Conservation (phyloP, 2,329 filamentous ascomycete genomes). For the Verticillium klebahnii region DNA sequence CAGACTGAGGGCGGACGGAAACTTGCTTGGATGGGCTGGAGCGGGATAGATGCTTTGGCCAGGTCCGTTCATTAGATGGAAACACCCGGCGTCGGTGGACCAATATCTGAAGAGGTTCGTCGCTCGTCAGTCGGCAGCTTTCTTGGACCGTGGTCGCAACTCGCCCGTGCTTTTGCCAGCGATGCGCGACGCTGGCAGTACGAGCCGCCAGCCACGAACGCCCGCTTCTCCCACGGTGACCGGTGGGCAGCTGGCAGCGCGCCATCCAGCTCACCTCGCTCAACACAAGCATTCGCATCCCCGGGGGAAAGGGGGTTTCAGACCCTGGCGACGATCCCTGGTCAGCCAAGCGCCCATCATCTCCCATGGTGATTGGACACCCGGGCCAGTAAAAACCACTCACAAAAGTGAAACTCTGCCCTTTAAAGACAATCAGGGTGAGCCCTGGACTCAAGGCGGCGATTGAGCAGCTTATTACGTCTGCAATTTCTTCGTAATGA, state of each 20-base stretch:
- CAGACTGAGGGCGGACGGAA: background rate
- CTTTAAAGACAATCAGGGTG: background rate
- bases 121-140: background rate
- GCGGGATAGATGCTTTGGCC: background rate
- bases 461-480: background rate
- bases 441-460: background rate
- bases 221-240: background rate
- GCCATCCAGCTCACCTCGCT: background rate
- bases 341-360: background rate
- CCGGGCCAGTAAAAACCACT: background rate
- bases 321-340: conserved; percentile 11
- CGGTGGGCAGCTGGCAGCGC: background rate
- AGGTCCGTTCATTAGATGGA: background rate
- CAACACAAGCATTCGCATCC: background rate
- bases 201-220: background rate
- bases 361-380: background rate
- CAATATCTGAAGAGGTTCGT: background rate
- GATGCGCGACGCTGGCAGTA: background rate
- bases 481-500: background rate
- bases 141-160: background rate
- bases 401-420: background rate
- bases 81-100: background rate
- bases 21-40: background rate
- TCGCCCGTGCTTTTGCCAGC: background rate
- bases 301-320: conserved; percentile 7